These are phyloP conservation scores for Trichoderma koningiopsis DNA, from an alignment of 2,329 filamentous ascomycete genomes.

Conservation along the genomic window DNA sequence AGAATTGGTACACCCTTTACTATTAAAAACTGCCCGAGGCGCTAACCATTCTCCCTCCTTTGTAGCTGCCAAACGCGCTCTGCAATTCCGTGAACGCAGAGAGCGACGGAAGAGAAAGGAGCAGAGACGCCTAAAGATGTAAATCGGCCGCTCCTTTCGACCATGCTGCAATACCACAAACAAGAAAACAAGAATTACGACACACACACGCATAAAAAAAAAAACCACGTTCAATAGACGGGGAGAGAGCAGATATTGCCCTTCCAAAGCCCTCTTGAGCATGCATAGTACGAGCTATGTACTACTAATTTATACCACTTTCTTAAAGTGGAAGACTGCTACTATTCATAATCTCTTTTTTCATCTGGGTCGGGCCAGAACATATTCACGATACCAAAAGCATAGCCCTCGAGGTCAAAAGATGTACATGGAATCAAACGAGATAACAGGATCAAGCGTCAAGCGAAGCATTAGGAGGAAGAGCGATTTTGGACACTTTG, in stretches of 20 bases:
- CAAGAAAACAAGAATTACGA: not conserved
- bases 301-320: conserved; percentile 5
- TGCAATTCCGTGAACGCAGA: conserved; percentile 42
- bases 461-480: conserved; percentile 9
- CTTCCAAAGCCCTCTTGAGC: not conserved
- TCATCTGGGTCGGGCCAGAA: not conserved
- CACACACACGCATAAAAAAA: too few relatives aligned
- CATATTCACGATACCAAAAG: not conserved
- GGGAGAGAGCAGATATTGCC: not conserved
- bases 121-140: conserved; percentile 42
- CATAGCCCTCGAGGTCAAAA: not conserved
- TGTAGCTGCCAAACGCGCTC: conserved; percentile 39
- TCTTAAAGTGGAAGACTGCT: not conserved
- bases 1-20: not conserved
- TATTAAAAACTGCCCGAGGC: not conserved
- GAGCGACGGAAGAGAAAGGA: conserved; percentile 45
- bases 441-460: not conserved
- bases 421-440: not conserved
- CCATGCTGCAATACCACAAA: not conserved
- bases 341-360: not conserved
- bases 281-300: conserved; percentile 6
- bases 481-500: conserved; percentile 17
- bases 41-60: not conserved
- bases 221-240: not conserved
- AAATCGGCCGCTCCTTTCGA: conserved; percentile 14